A percentile compares a stretch with the other conserved stretches of the same genome.
Evolutionary conservation across 495 filamentous ascomycete genomes (phyloP).

Genomic region (Astrothelium subdiscretum): DNA sequence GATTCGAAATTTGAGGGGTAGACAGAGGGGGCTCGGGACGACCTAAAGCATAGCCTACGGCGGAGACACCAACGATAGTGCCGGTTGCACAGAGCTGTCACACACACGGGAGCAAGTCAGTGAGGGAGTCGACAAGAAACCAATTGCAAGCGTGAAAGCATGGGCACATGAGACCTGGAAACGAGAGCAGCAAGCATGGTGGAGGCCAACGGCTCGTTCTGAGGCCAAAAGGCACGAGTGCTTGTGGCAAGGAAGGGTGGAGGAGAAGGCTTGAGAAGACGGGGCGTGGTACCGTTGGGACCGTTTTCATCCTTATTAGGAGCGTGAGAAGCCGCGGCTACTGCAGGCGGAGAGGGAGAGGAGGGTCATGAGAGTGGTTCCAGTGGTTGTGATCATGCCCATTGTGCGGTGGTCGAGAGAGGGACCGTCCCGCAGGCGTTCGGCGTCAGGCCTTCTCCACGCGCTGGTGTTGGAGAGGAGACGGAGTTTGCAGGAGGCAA

Average conservation of each 20-base stretch:
- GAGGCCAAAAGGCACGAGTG: not conserved
- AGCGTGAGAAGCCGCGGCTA: not conserved
- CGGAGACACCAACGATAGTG: conserved; percentile 58
- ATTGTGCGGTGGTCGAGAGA: not conserved
- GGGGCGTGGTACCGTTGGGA: conserved; percentile 5
- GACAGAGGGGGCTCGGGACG: conserved; percentile 34
- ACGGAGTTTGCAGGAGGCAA: not conserved
- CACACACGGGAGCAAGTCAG: conserved; percentile 3
- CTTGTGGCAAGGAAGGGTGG: not conserved
- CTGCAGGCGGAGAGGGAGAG: not conserved
- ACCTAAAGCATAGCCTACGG: conserved; percentile 53
- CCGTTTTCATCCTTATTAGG: conserved; percentile 8
- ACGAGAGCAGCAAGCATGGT: conserved; percentile 1
- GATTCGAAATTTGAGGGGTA: not conserved
- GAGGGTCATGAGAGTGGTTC: conserved; percentile 1
- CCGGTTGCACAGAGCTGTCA: conserved; percentile 57
- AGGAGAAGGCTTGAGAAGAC: not conserved
- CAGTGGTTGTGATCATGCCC: not conserved
- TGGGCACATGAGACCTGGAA: not conserved
- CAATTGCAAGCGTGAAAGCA: not conserved
- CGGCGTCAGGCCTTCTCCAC: conserved; percentile 1
- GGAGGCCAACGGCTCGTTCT: not conserved
- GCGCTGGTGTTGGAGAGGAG: not conserved
- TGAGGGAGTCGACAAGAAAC: not conserved
- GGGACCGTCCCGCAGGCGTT: not conserved